These are phyloP conservation scores for Acanthamoeba royreba DNA, from an alignment of 208 protist species.

Conservation along the genomic window DNA sequence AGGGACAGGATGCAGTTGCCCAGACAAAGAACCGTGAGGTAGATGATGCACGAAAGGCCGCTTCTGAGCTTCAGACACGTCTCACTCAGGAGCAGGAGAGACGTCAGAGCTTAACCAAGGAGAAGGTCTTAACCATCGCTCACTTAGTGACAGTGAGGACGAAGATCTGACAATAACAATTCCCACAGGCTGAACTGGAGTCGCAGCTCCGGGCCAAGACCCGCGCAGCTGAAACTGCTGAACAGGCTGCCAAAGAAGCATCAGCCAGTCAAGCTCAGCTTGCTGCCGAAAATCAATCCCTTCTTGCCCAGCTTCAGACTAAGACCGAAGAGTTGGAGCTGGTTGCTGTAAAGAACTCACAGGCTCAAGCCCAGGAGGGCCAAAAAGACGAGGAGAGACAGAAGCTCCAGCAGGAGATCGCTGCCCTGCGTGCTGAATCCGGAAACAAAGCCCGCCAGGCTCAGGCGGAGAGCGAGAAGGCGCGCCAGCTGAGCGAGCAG, in stretches of 20 bases:
- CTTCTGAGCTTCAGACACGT: not conserved
- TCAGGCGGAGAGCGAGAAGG: slow-evolving; percentile 3
- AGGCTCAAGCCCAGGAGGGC: not conserved
- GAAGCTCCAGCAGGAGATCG: slow-evolving; percentile 32
- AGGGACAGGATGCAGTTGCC: not conserved
- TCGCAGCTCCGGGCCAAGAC: not conserved
- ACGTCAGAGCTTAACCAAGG: not conserved
- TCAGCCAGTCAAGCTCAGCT: not conserved
- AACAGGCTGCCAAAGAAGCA: not conserved
- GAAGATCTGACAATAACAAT: not conserved
- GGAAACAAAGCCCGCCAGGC: not conserved
- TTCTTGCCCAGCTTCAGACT: not conserved
- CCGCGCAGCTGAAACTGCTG: not conserved
- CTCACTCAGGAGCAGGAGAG: not conserved
- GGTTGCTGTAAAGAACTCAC: not conserved
- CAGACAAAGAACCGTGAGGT: not conserved
- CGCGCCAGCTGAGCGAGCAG: not conserved
- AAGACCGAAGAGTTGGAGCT: not conserved
- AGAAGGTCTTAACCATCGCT: not conserved
- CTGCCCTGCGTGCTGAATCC: not conserved
- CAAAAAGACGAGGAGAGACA: not conserved
- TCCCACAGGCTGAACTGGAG: not conserved
- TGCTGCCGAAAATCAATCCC: not conserved
- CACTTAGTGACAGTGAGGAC: not conserved
- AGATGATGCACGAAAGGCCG: not conserved